Base-by-base conservation (phyloP, 495 filamentous ascomycete genomes). In the Hyphodiscus hymeniophilus region DNA sequence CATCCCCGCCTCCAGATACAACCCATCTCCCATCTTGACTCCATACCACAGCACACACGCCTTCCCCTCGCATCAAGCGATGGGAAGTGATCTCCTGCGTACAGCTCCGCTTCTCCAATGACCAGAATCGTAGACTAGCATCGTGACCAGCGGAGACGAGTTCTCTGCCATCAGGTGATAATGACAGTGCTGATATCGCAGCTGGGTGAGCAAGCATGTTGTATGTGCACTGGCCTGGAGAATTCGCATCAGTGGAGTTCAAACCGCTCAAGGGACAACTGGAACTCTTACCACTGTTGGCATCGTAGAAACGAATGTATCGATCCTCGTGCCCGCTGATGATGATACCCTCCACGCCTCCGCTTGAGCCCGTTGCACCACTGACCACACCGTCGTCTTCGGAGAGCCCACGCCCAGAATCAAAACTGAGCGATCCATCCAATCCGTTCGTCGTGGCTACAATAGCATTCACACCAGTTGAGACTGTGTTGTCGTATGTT, bases 101-200 rank as follows among this genome's bases (percentile, higher is more conserved):
- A 66, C 94, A 97, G 18, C 79, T 80, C 24, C 92, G 77, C 63
- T 91, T 98, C 63, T 98, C 92, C 16, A 98, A 76, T n/a, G 82
- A 86, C 92, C 92, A 98, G 74, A 98, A 97, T 13, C 92, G 83
- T 44, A 98, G 74, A 47, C 82, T 86, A 41, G 91, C 89, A 58
- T 98, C 92, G 63, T 98, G 92, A 38, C 94, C 92, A 8, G 87
- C 94, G 46, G 88, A 94, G 38, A 98, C 94, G 6, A 96, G 82
- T 73, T 98, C 92, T 36, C 83, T 79, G 22, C 90, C 90, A 58
- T 95, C 89, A 10, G 92, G 91, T 49, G 85, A 92, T 23, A 98
- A 76, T 0, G 86, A 89, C 13, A 98, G 78, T 11, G 86, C 79
- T 12, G 92, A 89, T 56, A 97, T 95, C 32, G 92, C 80, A 3